phyloP scores from a whole-genome alignment of 371 early-diverging fungal genomes.

The Rhizomucor pusillus region DNA sequence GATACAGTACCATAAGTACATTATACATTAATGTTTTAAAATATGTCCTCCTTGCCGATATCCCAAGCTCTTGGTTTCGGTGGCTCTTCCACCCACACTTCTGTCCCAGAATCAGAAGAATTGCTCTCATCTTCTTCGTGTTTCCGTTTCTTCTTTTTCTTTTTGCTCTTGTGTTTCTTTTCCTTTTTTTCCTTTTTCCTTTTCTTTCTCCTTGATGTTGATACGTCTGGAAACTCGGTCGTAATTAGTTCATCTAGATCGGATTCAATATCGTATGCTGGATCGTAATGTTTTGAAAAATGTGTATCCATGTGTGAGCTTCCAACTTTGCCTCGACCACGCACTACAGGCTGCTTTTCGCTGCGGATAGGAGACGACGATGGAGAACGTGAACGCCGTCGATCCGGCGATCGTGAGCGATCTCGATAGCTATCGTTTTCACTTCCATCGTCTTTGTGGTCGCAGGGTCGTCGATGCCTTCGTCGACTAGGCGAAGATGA shows the following conservation, averaged over 20 bases:
- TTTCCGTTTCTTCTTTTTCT: constrained; percentile 11
- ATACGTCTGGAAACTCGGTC: constrained; percentile 22
- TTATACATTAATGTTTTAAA: not conserved
- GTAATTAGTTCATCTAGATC: constrained; percentile 43
- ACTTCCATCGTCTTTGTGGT: not conserved
- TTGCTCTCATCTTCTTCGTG: constrained; percentile 1
- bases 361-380: not conserved
- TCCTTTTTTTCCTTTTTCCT: constrained; percentile 25
- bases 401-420: not conserved
- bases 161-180: constrained; percentile 14
- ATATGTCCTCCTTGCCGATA: constrained; percentile 6
- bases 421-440: not conserved
- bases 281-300: constrained; percentile 68
- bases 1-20: not conserved
- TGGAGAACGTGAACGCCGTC: not conserved
- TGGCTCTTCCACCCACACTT: constrained; percentile 8
- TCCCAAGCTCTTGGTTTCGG: constrained; percentile 16
- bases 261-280: constrained; percentile 57
- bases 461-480: not conserved
- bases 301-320: constrained; percentile 70
- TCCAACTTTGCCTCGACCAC: constrained; percentile 38
- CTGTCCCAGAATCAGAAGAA: not conserved
- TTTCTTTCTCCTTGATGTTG: constrained; percentile 15
- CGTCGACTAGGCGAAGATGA: not conserved
- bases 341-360: constrained; percentile 7